Conservation (phyloP, 2,329 filamentous ascomycete genomes). For the Colletotrichum sidae region DNA sequence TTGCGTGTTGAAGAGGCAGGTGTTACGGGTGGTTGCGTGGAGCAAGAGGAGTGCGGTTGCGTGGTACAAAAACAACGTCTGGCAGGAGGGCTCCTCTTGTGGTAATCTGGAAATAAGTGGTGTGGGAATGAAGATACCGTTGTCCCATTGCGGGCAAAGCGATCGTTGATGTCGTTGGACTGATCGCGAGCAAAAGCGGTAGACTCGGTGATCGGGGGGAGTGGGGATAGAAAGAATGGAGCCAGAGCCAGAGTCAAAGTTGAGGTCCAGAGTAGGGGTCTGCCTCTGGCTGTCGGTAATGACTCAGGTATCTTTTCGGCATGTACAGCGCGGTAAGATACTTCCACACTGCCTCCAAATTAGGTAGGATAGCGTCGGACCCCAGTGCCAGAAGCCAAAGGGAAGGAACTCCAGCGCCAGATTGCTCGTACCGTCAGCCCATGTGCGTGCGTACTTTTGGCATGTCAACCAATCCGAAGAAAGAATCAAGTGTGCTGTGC, state of each 20-base stretch:
- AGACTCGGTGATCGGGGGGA: slow-evolving; percentile 36
- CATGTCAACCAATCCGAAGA: slow-evolving; percentile 17
- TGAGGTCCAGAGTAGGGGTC: slow-evolving; percentile 8
- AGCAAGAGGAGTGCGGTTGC: neutral
- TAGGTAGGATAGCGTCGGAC: too few species aligned
- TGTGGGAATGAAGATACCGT: slow-evolving; percentile 22
- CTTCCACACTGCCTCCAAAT: too few species aligned
- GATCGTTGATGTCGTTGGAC: slow-evolving; percentile 29
- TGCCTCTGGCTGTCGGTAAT: slow-evolving; percentile 1
- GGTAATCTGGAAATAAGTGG: slow-evolving; percentile 7
- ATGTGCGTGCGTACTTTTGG: neutral
- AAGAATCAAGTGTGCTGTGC: neutral
- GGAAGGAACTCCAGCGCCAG: slow-evolving; percentile 5
- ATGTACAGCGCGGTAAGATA: too few species aligned
- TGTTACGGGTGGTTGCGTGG: neutral
- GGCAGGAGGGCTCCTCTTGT: slow-evolving; percentile 21
- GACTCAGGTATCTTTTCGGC: neutral
- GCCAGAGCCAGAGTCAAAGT: neutral
- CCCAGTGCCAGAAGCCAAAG: neutral
- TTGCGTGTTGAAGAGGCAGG: slow-evolving; percentile 2
- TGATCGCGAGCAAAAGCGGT: slow-evolving; percentile 34
- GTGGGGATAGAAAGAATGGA: slow-evolving; percentile 14
- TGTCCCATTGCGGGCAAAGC: slow-evolving; percentile 24
- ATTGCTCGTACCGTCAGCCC: slow-evolving; percentile 4
- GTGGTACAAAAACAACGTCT: neutral